Conservation (phyloP, 495 filamentous ascomycete genomes). For the Staphylotrichum longicolle region DNA sequence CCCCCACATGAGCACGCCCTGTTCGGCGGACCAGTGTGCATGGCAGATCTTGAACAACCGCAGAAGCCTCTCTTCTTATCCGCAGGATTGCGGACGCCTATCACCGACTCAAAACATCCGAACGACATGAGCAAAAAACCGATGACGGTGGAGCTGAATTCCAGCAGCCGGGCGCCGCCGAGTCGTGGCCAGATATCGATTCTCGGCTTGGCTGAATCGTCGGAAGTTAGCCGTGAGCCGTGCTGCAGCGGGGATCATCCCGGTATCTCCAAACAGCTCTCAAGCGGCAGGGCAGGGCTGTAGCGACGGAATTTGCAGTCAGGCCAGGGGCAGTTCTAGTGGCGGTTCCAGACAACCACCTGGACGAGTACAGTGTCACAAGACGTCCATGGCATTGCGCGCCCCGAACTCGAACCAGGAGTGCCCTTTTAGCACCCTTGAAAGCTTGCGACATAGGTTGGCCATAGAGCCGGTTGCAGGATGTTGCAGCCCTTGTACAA, state of each 20-base stretch:
- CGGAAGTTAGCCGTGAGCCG: neutral
- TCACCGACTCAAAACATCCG: neutral
- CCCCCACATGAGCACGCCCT: slow-evolving; percentile 14
- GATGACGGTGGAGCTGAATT: no score
- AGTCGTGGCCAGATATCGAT: neutral
- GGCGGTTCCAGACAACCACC: no score
- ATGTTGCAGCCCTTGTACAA: no score
- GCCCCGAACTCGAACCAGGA: no score
- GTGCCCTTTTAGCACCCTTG: no score
- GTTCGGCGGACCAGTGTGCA: neutral
- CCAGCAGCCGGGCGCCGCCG: neutral
- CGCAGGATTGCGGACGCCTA: neutral
- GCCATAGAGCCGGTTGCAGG: no score
- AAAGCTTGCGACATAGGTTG: no score
- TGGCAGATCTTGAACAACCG: neutral
- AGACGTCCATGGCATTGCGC: no score
- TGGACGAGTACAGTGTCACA: no score
- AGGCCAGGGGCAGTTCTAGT: no score
- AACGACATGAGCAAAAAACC: no score
- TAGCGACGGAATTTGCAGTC: neutral
- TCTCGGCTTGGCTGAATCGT: neutral
- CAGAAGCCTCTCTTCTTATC: neutral
- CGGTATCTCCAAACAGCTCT: neutral
- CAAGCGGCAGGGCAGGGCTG: neutral
- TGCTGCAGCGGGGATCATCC: neutral